These are phyloP conservation scores for Meripilus lineatus DNA, from an alignment of 1,284 basidiomycete genomes.

Conservation along the genomic window DNA sequence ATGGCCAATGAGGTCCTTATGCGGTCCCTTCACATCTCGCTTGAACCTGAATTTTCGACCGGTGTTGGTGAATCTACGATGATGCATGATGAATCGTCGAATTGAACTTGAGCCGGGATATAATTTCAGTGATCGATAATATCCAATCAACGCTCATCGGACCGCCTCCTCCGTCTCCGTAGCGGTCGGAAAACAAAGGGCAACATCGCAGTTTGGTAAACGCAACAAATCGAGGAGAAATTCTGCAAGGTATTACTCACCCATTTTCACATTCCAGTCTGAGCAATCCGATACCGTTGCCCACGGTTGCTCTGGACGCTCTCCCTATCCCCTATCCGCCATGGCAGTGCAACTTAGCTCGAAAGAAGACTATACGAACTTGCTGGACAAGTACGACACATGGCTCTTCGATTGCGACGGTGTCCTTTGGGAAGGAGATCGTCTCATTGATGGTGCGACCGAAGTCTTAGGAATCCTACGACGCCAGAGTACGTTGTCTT, in stretches of 20 bases:
- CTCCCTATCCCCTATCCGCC: neutral
- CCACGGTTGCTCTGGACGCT: too few relatives aligned
- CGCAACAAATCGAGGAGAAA: neutral
- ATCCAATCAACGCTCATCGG: too few relatives aligned
- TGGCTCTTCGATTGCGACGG: constrained; percentile 98
- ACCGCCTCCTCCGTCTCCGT: too few relatives aligned
- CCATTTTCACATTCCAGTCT: neutral
- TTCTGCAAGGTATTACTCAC: neutral
- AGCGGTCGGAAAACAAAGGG: too few relatives aligned
- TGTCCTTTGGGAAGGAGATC: constrained; percentile 89
- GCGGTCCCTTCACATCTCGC: constrained; percentile 9
- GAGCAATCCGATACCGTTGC: neutral
- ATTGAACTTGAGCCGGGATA: too few relatives aligned
- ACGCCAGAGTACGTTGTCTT: constrained; percentile 46
- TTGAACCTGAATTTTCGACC: too few relatives aligned
- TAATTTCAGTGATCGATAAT: too few relatives aligned
- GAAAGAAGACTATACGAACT: constrained; percentile 45
- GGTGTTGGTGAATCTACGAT: too few relatives aligned
- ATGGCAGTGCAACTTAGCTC: constrained; percentile 27
- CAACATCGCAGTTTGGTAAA: too few relatives aligned
- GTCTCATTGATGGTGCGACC: constrained; percentile 71
- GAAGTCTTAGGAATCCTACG: constrained; percentile 71
- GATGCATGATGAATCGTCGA: too few relatives aligned
- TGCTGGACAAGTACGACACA: constrained; percentile 81
- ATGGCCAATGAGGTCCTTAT: constrained; percentile 28